Evolutionary conservation across 2,329 filamentous ascomycete species (phyloP), one percentile per base, ranked within the genome.

Genomic region (Colletotrichum musae): DNA sequence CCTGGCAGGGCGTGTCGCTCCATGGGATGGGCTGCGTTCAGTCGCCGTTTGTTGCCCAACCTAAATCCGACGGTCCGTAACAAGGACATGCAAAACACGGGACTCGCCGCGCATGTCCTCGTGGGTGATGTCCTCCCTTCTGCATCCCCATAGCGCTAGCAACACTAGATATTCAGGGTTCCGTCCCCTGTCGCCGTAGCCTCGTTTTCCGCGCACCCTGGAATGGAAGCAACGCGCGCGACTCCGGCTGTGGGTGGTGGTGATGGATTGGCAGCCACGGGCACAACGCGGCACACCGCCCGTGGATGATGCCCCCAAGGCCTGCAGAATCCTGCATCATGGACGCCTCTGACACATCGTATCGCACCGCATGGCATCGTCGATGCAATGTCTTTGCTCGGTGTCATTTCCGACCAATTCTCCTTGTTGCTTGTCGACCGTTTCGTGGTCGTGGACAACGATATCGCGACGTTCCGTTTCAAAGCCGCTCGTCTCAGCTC

Each of bases 391-490:
- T 36, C 16, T 62, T 12, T 64, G 16, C 45, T 26, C n/a, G 39
- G 16, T n/a, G 32, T 45, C 26, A 13, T 6, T 51, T 51, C 12
- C 7, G 26, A 18, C 5, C 21, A 39, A 36, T 12, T 15, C 56
- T 5, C 48, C 15, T 24, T 2, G 7, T 32, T 43, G 21, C 21
- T n/a, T 26, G 26, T 13, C 26, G 50, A 53, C 53, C 65, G 65
- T 58, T 64, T 59, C 6, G 45, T 47, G 45, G 45, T 47, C 6
- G 48, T 60, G 41, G 66, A 21, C 48, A 54, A 45, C 48, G 32
- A 13, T 45, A 69, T 56, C 47, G 64, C 32, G 43, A 53, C 16
- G 47, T 67, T 69, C 66, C 66, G 61, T 69, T 66, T 69, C 66
- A 43, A 54, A 66, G 50, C 48, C 5, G 43, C 48, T 52, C 54